A percentile compares a stretch with the other conserved stretches of the same genome.
Conservation (phyloP, 2,329 filamentous ascomycete genomes). For the Paecilomyces variotii region DNA sequence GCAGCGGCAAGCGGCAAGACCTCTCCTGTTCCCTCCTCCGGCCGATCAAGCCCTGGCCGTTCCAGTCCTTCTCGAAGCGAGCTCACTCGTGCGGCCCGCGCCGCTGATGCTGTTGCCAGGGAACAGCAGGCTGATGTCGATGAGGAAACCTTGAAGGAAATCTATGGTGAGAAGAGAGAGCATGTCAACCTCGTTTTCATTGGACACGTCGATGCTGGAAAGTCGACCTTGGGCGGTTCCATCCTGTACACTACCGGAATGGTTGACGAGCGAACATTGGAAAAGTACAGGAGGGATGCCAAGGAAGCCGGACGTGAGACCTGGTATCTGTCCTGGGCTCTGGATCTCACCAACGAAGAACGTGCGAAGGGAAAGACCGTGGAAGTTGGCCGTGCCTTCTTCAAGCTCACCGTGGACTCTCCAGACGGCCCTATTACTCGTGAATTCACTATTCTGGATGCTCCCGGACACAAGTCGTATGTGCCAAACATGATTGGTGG, state of each 20-base stretch:
- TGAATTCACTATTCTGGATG: conserved; percentile 92
- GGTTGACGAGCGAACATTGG: conserved; percentile 98
- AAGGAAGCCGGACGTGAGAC: conserved; percentile 95
- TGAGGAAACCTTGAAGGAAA: conserved; percentile 79
- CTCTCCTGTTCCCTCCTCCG: conserved; percentile 74
- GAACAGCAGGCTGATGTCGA: conserved; percentile 75
- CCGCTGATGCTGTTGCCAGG: conserved; percentile 75
- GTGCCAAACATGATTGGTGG: conserved; percentile 98
- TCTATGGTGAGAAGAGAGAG: conserved; percentile 73
- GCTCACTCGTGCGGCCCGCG: conserved; percentile 50
- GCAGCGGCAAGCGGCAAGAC: conserved; percentile 59
- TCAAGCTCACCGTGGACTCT: conserved; percentile 59
- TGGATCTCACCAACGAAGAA: conserved; percentile 96
- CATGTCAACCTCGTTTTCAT: conserved; percentile 95
- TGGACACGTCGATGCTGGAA: conserved; percentile 96
- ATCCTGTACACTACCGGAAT: conserved; percentile 92
- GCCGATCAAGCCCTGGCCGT: conserved; percentile 68
- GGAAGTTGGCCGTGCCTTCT: conserved; percentile 90
- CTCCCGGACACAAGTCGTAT: conserved; percentile 95
- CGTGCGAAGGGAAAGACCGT: conserved; percentile 95
- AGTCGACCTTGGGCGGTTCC: conserved; percentile 89
- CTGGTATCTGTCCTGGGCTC: conserved; percentile 97
- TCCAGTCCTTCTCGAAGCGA: conserved; percentile 65
- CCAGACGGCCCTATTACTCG: conserved; percentile 60
- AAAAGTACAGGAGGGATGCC: conserved; percentile 95